Percentiles rank a stretch among this genome's conserved stretches.
These are phyloP conservation scores for Fusarium piperis DNA, from an alignment of 2,329 filamentous ascomycete species.

Conservation along the genomic window DNA sequence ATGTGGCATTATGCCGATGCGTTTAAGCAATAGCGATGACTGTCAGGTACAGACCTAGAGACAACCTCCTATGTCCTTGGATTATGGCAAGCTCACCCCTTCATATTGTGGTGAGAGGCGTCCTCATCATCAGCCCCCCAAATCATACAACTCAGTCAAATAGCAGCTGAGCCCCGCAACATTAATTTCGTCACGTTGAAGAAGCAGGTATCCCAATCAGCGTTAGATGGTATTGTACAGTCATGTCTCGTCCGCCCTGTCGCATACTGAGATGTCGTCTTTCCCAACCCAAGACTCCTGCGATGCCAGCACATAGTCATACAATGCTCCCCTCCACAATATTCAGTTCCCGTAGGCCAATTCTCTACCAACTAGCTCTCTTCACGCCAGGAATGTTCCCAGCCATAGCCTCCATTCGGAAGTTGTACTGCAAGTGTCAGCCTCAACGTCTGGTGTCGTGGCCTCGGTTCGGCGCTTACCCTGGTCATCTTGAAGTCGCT, in stretches of 20 bases:
- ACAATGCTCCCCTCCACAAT: constrained; percentile 21
- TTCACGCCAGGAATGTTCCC: constrained; percentile 91
- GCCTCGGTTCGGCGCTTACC: constrained; percentile 65
- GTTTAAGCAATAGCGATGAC: not conserved
- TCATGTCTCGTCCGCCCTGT: constrained; percentile 23
- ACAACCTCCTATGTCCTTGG: not conserved
- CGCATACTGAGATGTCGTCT: not conserved
- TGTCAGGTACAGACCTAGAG: not conserved
- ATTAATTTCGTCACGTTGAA: not conserved
- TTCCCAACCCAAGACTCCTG: not conserved
- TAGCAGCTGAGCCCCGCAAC: not conserved
- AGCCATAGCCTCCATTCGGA: constrained; percentile 86
- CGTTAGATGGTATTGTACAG: constrained; percentile 40
- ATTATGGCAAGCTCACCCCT: not conserved
- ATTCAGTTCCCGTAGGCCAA: not conserved
- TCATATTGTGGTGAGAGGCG: not conserved
- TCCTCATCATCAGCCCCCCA: not conserved
- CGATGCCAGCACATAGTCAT: constrained; percentile 32
- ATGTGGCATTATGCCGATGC: not conserved
- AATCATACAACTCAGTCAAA: not conserved
- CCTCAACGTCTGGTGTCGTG: not conserved
- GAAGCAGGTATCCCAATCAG: not conserved
- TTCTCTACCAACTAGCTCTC: constrained; percentile 90
- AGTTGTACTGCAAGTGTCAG: constrained; percentile 78
- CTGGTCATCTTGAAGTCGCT: constrained; percentile 91